Percentiles rank a stretch among this genome's conserved stretches.
Conservation (phyloP, 192 early-diverging fungal species). For the Backusella sp. region DNA sequence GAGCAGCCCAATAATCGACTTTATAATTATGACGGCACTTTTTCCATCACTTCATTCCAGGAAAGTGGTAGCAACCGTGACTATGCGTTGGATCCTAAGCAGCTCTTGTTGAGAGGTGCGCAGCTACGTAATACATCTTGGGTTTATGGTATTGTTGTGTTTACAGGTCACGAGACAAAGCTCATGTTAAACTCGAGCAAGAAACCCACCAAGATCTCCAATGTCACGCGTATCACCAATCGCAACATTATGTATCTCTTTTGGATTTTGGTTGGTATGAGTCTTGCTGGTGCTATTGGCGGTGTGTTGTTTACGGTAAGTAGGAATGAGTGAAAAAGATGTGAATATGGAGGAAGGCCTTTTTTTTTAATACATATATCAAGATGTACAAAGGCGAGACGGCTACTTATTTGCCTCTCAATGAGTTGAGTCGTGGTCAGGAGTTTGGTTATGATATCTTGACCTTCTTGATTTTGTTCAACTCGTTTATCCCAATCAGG, state of each 20-base stretch:
- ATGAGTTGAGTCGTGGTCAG: conserved; percentile 25
- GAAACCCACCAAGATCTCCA: conserved; percentile 90
- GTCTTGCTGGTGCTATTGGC: conserved; percentile 85
- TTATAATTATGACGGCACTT: conserved; percentile 89
- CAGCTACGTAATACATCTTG: conserved; percentile 92
- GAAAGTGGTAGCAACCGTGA: conserved; percentile 56
- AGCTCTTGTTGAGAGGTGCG: conserved; percentile 92
- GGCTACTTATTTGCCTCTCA: conserved; percentile 43
- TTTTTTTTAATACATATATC: conserved; percentile 8
- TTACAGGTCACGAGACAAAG: conserved; percentile 97
- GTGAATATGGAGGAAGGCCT: not conserved
- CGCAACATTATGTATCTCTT: conserved; percentile 93
- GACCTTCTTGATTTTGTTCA: conserved; percentile 97
- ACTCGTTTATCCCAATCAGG: conserved; percentile 97
- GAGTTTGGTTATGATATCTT: conserved; percentile 87
- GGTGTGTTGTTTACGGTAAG: conserved; percentile 59
- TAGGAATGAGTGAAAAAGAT: not conserved
- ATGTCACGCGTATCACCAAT: conserved; percentile 88
- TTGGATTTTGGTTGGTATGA: conserved; percentile 76
- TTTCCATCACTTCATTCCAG: conserved; percentile 54
- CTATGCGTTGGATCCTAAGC: conserved; percentile 83
- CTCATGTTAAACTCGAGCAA: conserved; percentile 92
- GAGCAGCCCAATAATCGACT: conserved; percentile 94
- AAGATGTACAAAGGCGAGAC: conserved; percentile 44
- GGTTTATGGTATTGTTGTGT: conserved; percentile 89